These are phyloP conservation scores for Croton setiger DNA, from an alignment of 441 rosid genomes.

Conservation along the genomic window DNA sequence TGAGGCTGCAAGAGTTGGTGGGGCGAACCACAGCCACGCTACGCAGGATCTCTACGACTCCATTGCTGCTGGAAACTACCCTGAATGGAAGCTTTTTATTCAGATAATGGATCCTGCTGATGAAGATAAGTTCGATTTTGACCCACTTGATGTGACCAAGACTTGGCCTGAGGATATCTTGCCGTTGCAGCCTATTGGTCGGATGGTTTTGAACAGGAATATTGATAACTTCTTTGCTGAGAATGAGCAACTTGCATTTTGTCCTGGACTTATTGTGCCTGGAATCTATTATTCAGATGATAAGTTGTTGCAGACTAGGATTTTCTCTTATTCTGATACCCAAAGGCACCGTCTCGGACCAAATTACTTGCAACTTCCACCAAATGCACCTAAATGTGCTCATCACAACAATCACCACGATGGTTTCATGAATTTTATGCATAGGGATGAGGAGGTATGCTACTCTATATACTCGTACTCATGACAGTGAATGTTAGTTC, in stretches of 20 bases:
- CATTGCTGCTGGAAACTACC: conserved; percentile 81
- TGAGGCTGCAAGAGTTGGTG: conserved; percentile 86
- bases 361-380: conserved; percentile 87
- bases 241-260: conserved; percentile 89
- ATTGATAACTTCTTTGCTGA: conserved; percentile 95
- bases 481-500: too few species aligned
- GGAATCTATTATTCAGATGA: conserved; percentile 86
- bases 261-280: conserved; percentile 88
- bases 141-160: conserved; percentile 94
- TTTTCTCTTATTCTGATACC: conserved; percentile 86
- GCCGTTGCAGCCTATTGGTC: conserved; percentile 95
- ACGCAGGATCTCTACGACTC: conserved; percentile 91
- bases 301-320: conserved; percentile 74
- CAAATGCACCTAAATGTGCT: conserved; percentile 86
- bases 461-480: too few species aligned
- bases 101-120: conserved; percentile 85
- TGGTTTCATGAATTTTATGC: conserved; percentile 92
- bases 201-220: conserved; percentile 92
- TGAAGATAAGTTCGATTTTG: conserved; percentile 81
- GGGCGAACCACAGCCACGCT: conserved; percentile 95
- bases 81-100: conserved; percentile 87
- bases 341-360: conserved; percentile 99
- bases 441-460: conserved; percentile 84
- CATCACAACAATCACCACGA: conserved; percentile 97
- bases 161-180: conserved; percentile 95